phyloP scores from a whole-genome alignment of 495 filamentous ascomycete genomes.

The Neurospora sp. region DNA sequence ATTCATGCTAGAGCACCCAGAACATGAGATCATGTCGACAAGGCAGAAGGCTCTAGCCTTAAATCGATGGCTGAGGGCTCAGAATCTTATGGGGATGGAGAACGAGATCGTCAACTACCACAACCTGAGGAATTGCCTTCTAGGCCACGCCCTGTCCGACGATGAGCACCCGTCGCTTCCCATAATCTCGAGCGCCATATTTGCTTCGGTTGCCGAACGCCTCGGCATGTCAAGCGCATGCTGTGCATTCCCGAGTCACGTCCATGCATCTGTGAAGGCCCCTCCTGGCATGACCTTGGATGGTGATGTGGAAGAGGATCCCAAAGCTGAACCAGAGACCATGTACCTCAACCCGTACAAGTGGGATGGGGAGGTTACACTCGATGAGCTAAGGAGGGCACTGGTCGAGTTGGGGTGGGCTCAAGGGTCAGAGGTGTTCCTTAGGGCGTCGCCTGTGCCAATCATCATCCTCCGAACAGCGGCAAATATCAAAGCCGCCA shows the following conservation, averaged over 20 bases:
- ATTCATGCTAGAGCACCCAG: constrained; percentile 40
- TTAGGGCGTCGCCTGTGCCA: constrained; percentile 47
- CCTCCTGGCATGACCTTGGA: constrained; percentile 52
- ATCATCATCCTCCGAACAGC: constrained; percentile 67
- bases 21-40: constrained; percentile 41
- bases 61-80: constrained; percentile 51
- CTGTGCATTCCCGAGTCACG: constrained; percentile 70
- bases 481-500: constrained; percentile 60
- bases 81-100: constrained; percentile 60
- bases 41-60: constrained; percentile 58
- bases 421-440: constrained; percentile 42
- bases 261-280: constrained; percentile 61
- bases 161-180: constrained; percentile 62
- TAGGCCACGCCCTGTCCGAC: constrained; percentile 67
- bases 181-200: constrained; percentile 58
- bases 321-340: constrained; percentile 28
- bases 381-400: constrained; percentile 46
- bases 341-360: constrained; percentile 85
- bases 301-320: constrained; percentile 25
- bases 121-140: constrained; percentile 72
- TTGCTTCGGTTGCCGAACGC: constrained; percentile 34
- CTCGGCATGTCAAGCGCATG: constrained; percentile 61
- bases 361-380: constrained; percentile 53
- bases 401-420: constrained; percentile 54
- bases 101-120: constrained; percentile 53